These are phyloP conservation scores for Eucalyptus microcorys DNA, from an alignment of 345 rosid species.

Conservation along the genomic window DNA sequence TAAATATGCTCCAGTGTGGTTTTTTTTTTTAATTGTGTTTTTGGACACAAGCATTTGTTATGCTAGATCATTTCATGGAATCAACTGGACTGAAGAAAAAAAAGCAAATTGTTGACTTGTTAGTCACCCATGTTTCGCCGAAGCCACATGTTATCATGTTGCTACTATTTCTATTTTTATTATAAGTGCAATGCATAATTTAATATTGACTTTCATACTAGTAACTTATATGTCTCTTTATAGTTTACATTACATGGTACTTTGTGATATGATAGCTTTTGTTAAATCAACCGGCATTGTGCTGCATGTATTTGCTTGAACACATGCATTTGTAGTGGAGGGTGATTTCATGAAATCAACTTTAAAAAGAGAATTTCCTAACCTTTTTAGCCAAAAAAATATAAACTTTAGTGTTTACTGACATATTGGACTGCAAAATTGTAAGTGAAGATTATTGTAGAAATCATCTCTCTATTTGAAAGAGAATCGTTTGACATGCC, in stretches of 20 bases:
- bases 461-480: neutral
- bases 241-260: neutral
- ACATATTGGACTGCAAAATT: neutral
- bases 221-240: neutral
- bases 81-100: too few relatives aligned
- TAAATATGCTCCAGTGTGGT: too few relatives aligned
- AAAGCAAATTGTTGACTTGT: neutral
- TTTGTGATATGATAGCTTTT: neutral
- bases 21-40: too few relatives aligned
- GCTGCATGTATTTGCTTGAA: neutral
- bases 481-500: neutral
- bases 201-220: neutral
- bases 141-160: neutral
- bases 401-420: neutral
- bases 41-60: too few relatives aligned
- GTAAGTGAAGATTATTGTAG: neutral
- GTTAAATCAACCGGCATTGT: neutral
- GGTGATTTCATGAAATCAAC: too few relatives aligned
- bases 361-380: neutral
- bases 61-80: too few relatives aligned
- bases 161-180: neutral
- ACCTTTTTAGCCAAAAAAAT: neutral
- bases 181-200: neutral
- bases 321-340: too few relatives aligned
- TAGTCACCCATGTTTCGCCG: neutral